Evolutionary conservation across 768 basidiomycete species (phyloP).

Genomic region (Hemileccinum rubropunctum): DNA sequence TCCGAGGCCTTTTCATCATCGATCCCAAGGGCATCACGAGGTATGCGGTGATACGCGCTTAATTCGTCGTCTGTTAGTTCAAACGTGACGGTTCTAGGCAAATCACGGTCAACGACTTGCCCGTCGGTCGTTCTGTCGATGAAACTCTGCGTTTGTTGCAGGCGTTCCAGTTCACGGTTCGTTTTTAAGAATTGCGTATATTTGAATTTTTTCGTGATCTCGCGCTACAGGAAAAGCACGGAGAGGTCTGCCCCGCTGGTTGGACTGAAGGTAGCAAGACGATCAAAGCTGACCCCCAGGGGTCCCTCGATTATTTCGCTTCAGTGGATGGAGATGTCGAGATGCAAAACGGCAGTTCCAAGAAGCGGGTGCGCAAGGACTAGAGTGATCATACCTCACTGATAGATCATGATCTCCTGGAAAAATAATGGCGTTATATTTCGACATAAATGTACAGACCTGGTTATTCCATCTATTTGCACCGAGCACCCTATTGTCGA

Average conservation of each 20-base stretch:
- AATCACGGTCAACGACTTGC: constrained; percentile 89
- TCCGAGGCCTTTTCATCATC: constrained; percentile 85
- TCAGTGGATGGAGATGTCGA: constrained; percentile 25
- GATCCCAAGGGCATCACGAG: constrained; percentile 79
- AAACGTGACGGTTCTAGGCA: constrained; percentile 44
- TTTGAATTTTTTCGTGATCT: neutral
- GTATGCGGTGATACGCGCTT: constrained; percentile 26
- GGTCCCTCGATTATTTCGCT: constrained; percentile 72
- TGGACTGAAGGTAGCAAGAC: constrained; percentile 83
- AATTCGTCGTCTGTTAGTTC: neutral
- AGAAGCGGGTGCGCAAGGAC: constrained; percentile 59
- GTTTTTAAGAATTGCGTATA: constrained; percentile 20
- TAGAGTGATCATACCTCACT: constrained; percentile 19
- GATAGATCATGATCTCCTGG: constrained; percentile 1
- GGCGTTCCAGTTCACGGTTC: constrained; percentile 88
- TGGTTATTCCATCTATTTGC: neutral
- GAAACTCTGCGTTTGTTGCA: constrained; percentile 89
- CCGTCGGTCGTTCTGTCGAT: constrained; percentile 93
- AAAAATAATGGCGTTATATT: neutral
- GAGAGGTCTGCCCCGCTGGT: constrained; percentile 91
- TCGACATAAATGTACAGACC: neutral
- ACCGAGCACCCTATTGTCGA: too few relatives aligned
- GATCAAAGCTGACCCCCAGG: constrained; percentile 76
- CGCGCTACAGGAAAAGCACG: constrained; percentile 62
- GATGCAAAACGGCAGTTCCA: constrained; percentile 41